Conservation (phyloP, 2,329 filamentous ascomycete species). For the Teratosphaeria viscida region DNA sequence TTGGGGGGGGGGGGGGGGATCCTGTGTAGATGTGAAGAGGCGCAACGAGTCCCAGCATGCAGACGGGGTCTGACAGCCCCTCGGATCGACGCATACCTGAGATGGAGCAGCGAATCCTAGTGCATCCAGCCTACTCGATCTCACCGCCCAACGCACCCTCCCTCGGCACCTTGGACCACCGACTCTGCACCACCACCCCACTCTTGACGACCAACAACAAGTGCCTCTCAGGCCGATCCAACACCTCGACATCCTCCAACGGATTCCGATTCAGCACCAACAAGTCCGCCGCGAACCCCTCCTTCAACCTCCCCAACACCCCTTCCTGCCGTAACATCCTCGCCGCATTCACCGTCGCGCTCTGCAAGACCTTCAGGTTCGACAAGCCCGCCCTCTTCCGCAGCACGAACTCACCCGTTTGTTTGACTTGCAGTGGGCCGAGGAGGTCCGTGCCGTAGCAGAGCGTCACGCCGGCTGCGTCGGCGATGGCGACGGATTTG, state of each 20-base stretch:
- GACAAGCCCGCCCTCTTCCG: constrained; percentile 35
- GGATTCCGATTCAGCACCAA: constrained; percentile 44
- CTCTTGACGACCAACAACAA: constrained; percentile 46
- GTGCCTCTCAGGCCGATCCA: constrained; percentile 39
- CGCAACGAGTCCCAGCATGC: too few species aligned
- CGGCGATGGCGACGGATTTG: constrained; percentile 37
- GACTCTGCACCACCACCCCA: constrained; percentile 36
- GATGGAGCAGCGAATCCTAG: background rate
- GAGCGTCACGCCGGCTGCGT: constrained; percentile 44
- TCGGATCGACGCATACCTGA: background rate
- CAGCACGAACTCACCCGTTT: constrained; percentile 41
- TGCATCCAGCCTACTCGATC: background rate
- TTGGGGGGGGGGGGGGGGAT: constrained; percentile 12
- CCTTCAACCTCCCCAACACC: constrained; percentile 40
- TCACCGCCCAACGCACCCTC: constrained; percentile 3
- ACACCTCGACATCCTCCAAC: constrained; percentile 43
- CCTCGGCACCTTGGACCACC: constrained; percentile 19
- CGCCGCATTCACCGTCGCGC: constrained; percentile 45
- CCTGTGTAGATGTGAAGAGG: background rate
- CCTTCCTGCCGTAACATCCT: constrained; percentile 38
- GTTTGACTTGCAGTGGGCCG: constrained; percentile 39
- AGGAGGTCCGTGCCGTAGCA: constrained; percentile 48
- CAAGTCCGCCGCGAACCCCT: constrained; percentile 44
- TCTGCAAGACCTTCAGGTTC: constrained; percentile 37
- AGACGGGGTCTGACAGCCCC: too few species aligned